Conservation (phyloP, 2,329 filamentous ascomycete genomes). For the Phaeophleospora eucalypticola region DNA sequence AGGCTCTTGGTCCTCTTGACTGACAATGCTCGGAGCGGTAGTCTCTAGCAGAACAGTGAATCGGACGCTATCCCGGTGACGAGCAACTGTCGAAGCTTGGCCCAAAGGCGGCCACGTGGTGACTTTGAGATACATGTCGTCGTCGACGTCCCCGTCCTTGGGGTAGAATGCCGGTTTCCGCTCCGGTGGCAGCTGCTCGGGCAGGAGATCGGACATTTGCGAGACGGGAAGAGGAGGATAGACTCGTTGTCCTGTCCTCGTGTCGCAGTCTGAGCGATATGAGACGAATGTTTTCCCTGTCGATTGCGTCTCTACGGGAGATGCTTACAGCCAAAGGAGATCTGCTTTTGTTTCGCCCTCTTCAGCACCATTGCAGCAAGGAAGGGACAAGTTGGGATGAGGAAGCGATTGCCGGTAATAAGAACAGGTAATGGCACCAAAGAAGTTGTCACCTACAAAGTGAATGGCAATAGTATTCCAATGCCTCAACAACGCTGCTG, state of each 20-base stretch:
- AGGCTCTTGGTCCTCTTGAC: slow-evolving; percentile 59
- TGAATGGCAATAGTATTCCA: no score
- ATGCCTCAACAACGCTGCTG: no score
- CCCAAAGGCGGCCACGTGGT: slow-evolving; percentile 68
- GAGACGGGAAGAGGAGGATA: slow-evolving; percentile 29
- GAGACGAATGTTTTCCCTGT: slow-evolving; percentile 1
- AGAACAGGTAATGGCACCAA: no score
- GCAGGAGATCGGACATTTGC: slow-evolving; percentile 26
- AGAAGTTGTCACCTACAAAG: no score
- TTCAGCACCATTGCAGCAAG: slow-evolving; percentile 25
- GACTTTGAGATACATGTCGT: slow-evolving; percentile 50
- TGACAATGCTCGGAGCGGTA: slow-evolving; percentile 30
- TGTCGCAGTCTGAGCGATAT: slow-evolving; percentile 31
- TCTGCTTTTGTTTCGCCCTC: slow-evolving; percentile 31
- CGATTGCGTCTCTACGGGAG: slow-evolving; percentile 1
- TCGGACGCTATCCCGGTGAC: slow-evolving; percentile 42
- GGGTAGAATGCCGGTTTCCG: slow-evolving; percentile 20
- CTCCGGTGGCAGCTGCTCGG: slow-evolving; percentile 33
- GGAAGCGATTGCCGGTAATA: no score
- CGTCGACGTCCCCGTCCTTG: slow-evolving; percentile 11
- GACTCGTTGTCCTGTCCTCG: slow-evolving; percentile 32
- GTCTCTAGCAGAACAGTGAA: slow-evolving; percentile 58
- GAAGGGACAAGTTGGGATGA: not conserved
- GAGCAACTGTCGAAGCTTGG: slow-evolving; percentile 62
- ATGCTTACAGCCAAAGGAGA: slow-evolving; percentile 32